Percentiles rank a stretch among this genome's conserved stretches.
phyloP scores from a whole-genome alignment of 768 basidiomycete species.

The Lactifluus volemus region DNA sequence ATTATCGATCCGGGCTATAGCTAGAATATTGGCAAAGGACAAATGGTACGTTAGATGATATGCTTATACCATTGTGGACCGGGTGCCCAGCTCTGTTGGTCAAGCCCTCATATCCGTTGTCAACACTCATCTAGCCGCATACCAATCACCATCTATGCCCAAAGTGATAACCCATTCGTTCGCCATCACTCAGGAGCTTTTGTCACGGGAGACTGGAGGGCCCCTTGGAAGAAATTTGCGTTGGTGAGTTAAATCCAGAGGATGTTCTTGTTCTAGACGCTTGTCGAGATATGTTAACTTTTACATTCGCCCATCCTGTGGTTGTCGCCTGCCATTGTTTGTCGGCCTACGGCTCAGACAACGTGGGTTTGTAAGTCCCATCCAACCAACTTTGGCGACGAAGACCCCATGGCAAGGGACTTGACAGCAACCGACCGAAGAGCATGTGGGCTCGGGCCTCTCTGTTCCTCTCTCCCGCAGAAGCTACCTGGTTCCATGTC shows the following conservation, averaged over 20 bases:
- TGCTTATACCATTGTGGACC: not conserved
- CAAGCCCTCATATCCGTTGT: not conserved
- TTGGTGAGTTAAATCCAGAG: not conserved
- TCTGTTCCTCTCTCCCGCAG: not conserved
- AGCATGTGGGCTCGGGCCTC: too few relatives aligned
- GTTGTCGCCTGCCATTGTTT: not conserved
- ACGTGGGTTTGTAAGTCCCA: conserved; percentile 27
- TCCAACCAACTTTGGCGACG: not conserved
- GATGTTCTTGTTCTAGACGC: not conserved
- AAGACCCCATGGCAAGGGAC: too few relatives aligned
- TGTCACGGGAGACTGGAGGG: not conserved
- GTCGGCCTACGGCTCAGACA: conserved; percentile 65
- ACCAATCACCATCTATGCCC: not conserved
- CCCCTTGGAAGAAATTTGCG: not conserved
- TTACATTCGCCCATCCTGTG: not conserved
- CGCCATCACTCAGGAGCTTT: not conserved
- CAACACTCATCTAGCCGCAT: not conserved
- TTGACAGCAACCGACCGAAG: too few relatives aligned
- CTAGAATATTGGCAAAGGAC: not conserved
- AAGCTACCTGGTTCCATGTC: too few relatives aligned
- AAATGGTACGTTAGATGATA: not conserved
- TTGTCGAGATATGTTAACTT: conserved; percentile 34
- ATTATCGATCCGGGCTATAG: not conserved
- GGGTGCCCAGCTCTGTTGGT: not conserved
- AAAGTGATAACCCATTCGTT: not conserved